A percentile compares a stretch with the other conserved stretches of the same genome.
These are phyloP conservation scores for Cercis canadensis DNA, from an alignment of 306 rosid genomes.

Conservation along the genomic window DNA sequence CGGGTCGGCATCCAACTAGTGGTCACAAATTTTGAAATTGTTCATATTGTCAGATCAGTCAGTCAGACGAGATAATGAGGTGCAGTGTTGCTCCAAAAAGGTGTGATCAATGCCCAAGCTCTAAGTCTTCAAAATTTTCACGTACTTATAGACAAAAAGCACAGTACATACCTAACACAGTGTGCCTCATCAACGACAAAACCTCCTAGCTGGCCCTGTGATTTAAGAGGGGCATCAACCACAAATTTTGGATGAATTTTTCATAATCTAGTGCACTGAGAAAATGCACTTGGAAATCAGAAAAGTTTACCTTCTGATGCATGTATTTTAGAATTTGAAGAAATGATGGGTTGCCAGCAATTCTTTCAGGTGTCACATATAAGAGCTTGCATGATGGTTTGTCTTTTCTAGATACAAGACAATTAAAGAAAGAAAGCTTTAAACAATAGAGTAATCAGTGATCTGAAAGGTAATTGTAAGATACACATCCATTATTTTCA, in stretches of 20 bases:
- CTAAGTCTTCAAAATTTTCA: constrained; percentile 2
- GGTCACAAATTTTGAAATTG: constrained; percentile 30
- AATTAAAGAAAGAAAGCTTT: constrained; percentile 30
- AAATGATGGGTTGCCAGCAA: constrained; percentile 77
- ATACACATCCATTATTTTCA: constrained; percentile 9
- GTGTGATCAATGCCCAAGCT: constrained; percentile 26
- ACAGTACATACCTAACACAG: constrained; percentile 79
- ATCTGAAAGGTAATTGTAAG: constrained; percentile 2
- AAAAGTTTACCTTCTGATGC: constrained; percentile 69
- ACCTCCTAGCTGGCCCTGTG: constrained; percentile 85
- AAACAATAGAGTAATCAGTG: neutral
- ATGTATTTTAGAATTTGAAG: constrained; percentile 71
- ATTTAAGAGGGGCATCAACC: constrained; percentile 48
- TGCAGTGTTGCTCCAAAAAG: constrained; percentile 32
- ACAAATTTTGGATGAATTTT: constrained; percentile 32
- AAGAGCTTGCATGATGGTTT: constrained; percentile 96
- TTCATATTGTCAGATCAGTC: constrained; percentile 27
- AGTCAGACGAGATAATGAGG: constrained; percentile 11
- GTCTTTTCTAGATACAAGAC: constrained; percentile 69
- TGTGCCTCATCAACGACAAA: constrained; percentile 97
- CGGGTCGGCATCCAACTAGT: constrained; percentile 30
- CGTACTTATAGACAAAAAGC: constrained; percentile 22
- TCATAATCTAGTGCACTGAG: constrained; percentile 22
- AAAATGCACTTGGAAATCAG: constrained; percentile 31
- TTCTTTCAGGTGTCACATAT: constrained; percentile 97